Percentiles rank a stretch among this genome's conserved stretches.
Conservation (phyloP, 2,329 filamentous ascomycete species). For the Westerdykella aurantiaca region DNA sequence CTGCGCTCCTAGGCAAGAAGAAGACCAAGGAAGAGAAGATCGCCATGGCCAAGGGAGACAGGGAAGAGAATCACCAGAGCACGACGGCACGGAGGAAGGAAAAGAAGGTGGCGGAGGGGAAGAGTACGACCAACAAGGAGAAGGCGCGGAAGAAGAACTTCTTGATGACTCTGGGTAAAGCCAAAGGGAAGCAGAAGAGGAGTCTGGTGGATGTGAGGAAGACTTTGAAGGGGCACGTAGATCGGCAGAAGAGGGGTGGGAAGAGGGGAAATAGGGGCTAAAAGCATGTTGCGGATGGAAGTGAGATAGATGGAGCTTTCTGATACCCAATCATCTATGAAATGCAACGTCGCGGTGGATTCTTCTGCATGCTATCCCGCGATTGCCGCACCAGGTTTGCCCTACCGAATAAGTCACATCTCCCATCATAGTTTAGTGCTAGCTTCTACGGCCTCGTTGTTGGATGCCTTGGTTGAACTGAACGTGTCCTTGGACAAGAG, state of each 20-base stretch:
- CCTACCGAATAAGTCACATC: too few species aligned
- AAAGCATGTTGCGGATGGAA: too few species aligned
- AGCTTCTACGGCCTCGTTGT: too few species aligned
- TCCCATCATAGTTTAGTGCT: too few species aligned
- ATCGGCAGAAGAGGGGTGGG: slow-evolving; percentile 77
- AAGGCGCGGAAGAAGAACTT: slow-evolving; percentile 98
- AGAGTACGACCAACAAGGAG: slow-evolving; percentile 96
- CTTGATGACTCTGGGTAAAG: slow-evolving; percentile 95
- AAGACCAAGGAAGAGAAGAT: slow-evolving; percentile 84
- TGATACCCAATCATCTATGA: slow-evolving; percentile 4
- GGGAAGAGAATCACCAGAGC: slow-evolving; percentile 77
- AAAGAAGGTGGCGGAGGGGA: slow-evolving; percentile 82
- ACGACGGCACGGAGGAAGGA: slow-evolving; percentile 78
- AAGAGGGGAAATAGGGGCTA: slow-evolving; percentile 61
- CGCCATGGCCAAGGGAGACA: slow-evolving; percentile 74
- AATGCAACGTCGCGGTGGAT: too few species aligned
- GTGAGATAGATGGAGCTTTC: neutral
- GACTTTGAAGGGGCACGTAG: slow-evolving; percentile 73
- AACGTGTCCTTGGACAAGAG: too few species aligned
- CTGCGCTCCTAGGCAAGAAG: slow-evolving; percentile 71
- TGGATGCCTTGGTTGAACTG: too few species aligned
- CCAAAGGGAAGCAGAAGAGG: slow-evolving; percentile 90
- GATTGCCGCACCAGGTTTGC: too few species aligned
- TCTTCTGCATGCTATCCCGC: too few species aligned
- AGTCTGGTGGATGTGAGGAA: slow-evolving; percentile 82